Evolutionary conservation across 1,284 basidiomycete species (phyloP).

Genomic region (Volvariella surrecta): DNA sequence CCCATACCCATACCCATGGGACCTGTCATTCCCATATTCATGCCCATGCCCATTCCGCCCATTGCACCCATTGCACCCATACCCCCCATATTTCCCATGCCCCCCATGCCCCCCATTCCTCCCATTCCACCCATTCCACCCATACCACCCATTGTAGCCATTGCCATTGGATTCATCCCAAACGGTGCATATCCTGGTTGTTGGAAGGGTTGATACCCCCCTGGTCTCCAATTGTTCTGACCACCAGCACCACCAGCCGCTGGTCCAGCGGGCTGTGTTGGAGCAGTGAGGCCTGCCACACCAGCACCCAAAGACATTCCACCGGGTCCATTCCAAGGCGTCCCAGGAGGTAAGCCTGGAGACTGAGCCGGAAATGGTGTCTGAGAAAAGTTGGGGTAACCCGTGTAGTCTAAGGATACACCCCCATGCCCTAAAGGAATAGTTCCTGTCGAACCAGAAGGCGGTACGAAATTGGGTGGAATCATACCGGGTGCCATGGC

Average conservation of each 20-base stretch:
- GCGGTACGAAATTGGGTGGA: not conserved
- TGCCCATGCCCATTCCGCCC: not conserved
- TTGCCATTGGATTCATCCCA: constrained; percentile 3
- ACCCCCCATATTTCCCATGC: constrained; percentile 4
- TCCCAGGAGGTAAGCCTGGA: not conserved
- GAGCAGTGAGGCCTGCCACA: not conserved
- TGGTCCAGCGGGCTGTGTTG: not conserved
- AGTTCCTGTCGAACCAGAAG: constrained; percentile 1
- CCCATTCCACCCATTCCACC: constrained; percentile 8
- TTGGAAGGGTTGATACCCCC: not conserved
- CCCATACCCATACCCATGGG: no score
- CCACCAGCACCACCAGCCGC: no score
- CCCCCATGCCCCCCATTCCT: not conserved
- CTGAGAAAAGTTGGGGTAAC: constrained; percentile 4
- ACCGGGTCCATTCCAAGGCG: not conserved
- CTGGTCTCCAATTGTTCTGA: not conserved
- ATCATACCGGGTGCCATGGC: not conserved
- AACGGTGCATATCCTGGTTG: not conserved
- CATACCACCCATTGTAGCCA: constrained; percentile 6
- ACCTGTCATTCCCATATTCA: no score
- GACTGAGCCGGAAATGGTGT: constrained; percentile 1
- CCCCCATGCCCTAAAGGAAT: not conserved
- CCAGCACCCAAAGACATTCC: not conserved
- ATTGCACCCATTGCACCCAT: constrained; percentile 3
- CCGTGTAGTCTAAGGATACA: constrained; percentile 6